Base-by-base conservation (phyloP, 176 grass and related monocot species). In the Oryza coarctata region DNA sequence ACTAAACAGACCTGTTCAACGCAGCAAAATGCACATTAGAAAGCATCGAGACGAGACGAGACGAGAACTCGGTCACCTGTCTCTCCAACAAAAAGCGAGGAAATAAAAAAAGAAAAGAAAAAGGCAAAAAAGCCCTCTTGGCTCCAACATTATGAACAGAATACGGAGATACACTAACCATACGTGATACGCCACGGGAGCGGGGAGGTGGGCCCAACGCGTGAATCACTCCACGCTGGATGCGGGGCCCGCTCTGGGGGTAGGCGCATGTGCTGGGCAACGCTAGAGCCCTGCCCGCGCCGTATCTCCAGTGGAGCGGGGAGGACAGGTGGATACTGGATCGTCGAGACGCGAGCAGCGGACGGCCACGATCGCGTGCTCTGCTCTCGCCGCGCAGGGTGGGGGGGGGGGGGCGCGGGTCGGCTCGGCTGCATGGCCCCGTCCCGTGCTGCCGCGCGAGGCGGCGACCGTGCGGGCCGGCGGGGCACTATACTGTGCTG, bases 161-260 rank as follows among this genome's bases (percentile, higher is more conserved):
- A 58, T 58, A 38, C 20, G 17, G 31, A 47, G 15, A 65, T 44
- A 29, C 23, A 26, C 25, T 39, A 39, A 39, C 61, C 3, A 31
- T 52, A 39, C 38, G 38, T 39, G 38, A 39, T 10, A 49, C 69
- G 62, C 60, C 76, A 74, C n/a, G 26, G 28, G 14, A 20, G 39
- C 12, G 8, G 30, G 15, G 41, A 27, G 18, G 1, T 14, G 43
- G 80, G 80, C 43, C 63, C 81, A 73, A 30, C 70, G 70, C 11
- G 50, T 84, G 82, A 81, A 79, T 88, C 86, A 82, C 73, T 76
- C 83, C 90, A 83, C 74, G 74, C 86, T 92, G 86, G 82, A 78
- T 25, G 65, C 18, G 39, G 83, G 72, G 25, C 28, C 86, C 73
- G 1, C 1, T 25, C 22, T 25, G 3, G 55, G 20, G 20, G 9